phyloP scores from a whole-genome alignment of 495 filamentous ascomycete genomes.

The Penicillium subrubescens region DNA sequence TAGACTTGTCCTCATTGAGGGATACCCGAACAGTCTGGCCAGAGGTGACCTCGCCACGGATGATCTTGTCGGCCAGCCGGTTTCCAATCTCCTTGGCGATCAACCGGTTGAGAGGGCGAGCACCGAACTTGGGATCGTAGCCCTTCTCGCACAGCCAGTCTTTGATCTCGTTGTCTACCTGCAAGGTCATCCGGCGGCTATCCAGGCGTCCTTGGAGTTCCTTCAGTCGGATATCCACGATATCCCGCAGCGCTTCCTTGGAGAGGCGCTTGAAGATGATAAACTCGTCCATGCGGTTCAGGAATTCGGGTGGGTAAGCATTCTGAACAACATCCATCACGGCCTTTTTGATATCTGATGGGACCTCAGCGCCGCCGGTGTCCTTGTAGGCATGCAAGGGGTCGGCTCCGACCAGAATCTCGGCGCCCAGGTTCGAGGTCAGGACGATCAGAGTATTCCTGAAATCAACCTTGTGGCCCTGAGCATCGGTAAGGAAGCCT shows the following conservation, averaged over 20 bases:
- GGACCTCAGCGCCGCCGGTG: constrained; percentile 63
- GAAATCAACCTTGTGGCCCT: constrained; percentile 96
- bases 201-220: constrained; percentile 84
- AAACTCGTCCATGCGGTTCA: constrained; percentile 96
- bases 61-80: constrained; percentile 85
- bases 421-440: constrained; percentile 81
- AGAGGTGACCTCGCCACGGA: constrained; percentile 75
- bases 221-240: constrained; percentile 86
- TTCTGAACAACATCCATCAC: constrained; percentile 87
- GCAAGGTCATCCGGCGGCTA: constrained; percentile 78
- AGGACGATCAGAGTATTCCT: constrained; percentile 94
- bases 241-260: constrained; percentile 76
- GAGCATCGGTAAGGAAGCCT: constrained; percentile 91
- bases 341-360: constrained; percentile 66
- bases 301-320: constrained; percentile 87
- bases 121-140: constrained; percentile 90
- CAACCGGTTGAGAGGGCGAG: constrained; percentile 88
- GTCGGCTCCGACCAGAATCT: constrained; percentile 50
- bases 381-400: constrained; percentile 50
- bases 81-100: constrained; percentile 90
- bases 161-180: constrained; percentile 70
- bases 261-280: constrained; percentile 91
- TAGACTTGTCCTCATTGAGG: constrained; percentile 53
- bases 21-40: constrained; percentile 72
- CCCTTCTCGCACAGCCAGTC: constrained; percentile 85